Evolutionary conservation across 768 basidiomycete species (phyloP).

Genomic region (Megacollybia marginata): DNA sequence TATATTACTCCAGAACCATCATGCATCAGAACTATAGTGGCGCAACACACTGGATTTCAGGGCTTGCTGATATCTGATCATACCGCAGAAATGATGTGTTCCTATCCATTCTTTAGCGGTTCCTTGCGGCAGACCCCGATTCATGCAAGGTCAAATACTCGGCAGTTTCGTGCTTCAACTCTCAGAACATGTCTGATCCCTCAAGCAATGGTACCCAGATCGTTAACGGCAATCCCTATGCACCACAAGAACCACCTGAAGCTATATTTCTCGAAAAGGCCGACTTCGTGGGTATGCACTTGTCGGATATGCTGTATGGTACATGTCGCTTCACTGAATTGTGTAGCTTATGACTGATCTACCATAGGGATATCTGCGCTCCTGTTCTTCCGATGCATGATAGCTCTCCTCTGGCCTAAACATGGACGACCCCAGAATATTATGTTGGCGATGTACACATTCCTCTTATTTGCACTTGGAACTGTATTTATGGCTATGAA

Average conservation of each 20-base stretch:
- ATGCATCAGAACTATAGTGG: too few relatives aligned
- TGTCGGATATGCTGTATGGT: slow-evolving; percentile 3
- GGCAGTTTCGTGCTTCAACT: neutral
- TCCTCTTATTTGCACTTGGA: slow-evolving; percentile 6
- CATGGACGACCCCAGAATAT: neutral
- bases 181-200: neutral
- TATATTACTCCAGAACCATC: too few relatives aligned
- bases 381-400: slow-evolving; percentile 1
- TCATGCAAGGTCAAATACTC: neutral
- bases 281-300: slow-evolving; percentile 1
- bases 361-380: neutral
- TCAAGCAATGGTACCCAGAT: neutral
- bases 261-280: neutral
- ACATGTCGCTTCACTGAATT: neutral
- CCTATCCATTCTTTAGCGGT: too few relatives aligned
- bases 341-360: neutral
- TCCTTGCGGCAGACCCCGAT: too few relatives aligned
- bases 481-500: slow-evolving; percentile 12
- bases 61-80: too few relatives aligned
- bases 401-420: neutral
- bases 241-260: slow-evolving; percentile 1
- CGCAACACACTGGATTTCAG: too few relatives aligned
- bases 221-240: slow-evolving; percentile 1
- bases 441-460: slow-evolving; percentile 1
- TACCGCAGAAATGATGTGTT: too few relatives aligned